Percentiles rank a stretch among this genome's conserved stretches.
phyloP scores from a whole-genome alignment of 306 rosid species.

The Luffa aegyptiaca region DNA sequence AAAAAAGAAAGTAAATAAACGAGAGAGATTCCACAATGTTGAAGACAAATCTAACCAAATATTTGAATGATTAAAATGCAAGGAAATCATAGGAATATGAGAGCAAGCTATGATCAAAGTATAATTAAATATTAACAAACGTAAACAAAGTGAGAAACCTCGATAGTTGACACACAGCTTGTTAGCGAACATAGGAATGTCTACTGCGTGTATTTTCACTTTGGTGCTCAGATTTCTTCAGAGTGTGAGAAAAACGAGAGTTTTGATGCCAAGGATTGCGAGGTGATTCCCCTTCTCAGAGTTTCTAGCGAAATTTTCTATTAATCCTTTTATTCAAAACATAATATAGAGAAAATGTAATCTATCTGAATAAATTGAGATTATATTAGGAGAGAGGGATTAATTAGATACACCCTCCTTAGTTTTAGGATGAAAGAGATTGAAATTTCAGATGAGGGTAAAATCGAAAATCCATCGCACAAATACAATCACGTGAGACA shows the following conservation, averaged over 20 bases:
- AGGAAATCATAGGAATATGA: neutral
- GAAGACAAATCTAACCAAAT: neutral
- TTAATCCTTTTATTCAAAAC: too few species aligned
- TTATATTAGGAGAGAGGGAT: too few species aligned
- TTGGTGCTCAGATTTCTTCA: constrained; percentile 21
- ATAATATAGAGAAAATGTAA: too few species aligned
- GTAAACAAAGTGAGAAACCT: neutral
- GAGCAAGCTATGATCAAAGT: neutral
- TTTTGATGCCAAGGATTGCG: constrained; percentile 32
- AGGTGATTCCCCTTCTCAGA: constrained; percentile 19
- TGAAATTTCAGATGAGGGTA: too few species aligned
- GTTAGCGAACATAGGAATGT: too few species aligned
- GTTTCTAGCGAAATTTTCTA: neutral
- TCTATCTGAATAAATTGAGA: too few species aligned
- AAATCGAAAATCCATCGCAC: too few species aligned
- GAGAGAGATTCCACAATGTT: neutral
- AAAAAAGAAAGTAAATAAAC: neutral
- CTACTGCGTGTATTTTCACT: too few species aligned
- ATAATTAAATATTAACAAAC: neutral
- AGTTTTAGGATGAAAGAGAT: too few species aligned
- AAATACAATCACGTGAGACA: too few species aligned
- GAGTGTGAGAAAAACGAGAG: constrained; percentile 44
- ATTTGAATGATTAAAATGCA: neutral
- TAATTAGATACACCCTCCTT: too few species aligned
- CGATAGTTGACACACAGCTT: neutral